phyloP scores from a whole-genome alignment of 2,329 filamentous ascomycete genomes.

The Hypoxylon sp. region DNA sequence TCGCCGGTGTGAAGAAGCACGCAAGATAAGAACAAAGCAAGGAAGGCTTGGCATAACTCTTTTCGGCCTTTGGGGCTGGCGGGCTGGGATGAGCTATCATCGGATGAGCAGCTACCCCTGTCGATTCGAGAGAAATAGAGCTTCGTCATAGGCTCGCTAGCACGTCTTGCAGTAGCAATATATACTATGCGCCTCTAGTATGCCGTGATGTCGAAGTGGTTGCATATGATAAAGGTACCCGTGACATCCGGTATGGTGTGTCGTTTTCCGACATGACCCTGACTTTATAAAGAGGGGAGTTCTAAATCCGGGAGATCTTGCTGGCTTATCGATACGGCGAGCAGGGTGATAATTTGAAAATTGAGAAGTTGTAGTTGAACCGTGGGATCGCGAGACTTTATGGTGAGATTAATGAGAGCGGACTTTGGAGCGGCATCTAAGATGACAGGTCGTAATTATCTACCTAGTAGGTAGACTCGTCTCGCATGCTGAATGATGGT shows the following conservation, averaged over 20 bases:
- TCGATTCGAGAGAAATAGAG: constrained; percentile 30
- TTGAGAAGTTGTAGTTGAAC: too few relatives aligned
- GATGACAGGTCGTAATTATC: not conserved
- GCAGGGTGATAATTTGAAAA: too few relatives aligned
- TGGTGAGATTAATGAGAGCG: not conserved
- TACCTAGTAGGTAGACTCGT: too few relatives aligned
- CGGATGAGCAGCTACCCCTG: constrained; percentile 36
- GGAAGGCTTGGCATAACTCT: constrained; percentile 38
- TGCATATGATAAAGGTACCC: constrained; percentile 26
- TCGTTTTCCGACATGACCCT: constrained; percentile 16
- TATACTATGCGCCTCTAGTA: constrained; percentile 20
- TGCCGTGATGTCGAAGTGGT: constrained; percentile 14
- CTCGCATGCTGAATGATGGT: not conserved
- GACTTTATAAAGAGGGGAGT: constrained; percentile 6
- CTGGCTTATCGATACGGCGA: constrained; percentile 17
- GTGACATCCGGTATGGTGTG: constrained; percentile 8
- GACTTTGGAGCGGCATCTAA: not conserved
- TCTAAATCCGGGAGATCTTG: constrained; percentile 2
- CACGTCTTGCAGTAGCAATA: constrained; percentile 27
- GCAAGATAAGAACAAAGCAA: constrained; percentile 40
- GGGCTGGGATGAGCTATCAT: constrained; percentile 40
- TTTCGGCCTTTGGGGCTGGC: constrained; percentile 31
- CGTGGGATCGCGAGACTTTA: too few relatives aligned
- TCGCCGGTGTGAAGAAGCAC: constrained; percentile 28
- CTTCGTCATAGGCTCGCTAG: constrained; percentile 36